Base-by-base conservation (phyloP, 108 stramenopile species). In the Heterococcus sp. region DNA sequence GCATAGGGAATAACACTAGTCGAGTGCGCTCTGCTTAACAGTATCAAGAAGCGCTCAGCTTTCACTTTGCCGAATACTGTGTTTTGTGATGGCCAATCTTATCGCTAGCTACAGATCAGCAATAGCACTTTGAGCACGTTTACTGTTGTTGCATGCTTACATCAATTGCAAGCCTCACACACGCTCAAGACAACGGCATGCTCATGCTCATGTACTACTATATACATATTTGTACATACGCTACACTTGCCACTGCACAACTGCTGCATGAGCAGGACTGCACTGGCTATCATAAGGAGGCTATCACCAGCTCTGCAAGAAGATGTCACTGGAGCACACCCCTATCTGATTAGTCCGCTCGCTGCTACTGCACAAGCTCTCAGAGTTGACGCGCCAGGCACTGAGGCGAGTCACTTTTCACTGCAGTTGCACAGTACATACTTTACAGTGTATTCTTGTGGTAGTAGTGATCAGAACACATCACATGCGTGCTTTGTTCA, bases 221-320 rank as follows among this genome's bases (percentile, higher is more conserved):
- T 58, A 58, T 14, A 8, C 46, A 8, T 58, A 58, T 14, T 21
- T 21, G 46, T 58, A 58, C 8, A 8, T 21, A n/a, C n/a, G n/a
- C n/a, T n/a, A n/a, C n/a, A n/a, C n/a, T n/a, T n/a, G n/a, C n/a
- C n/a, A n/a, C n/a, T n/a, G n/a, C n/a, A n/a, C n/a, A n/a, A n/a
- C n/a, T n/a, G n/a, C n/a, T n/a, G n/a, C 46, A 14, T 58, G 46
- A 8, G 8, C 46, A 58, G 46, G 46, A 58, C 46, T 27, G 78
- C 68, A 8, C 72, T 73, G 27, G 74, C 79, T 5, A 5, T 81
- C 37, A 81, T 81, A 36, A n/a, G 79, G 65, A 37, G 72, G 37
- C 79, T 81, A 26, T 81, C 79, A 28, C 79, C 79, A 8, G 79
- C 79, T 11, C 72, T 81, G 3, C 64, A 66, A 1, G 71, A 81